Evolutionary conservation across 768 basidiomycete species (phyloP), one percentile per base, ranked within the genome.

Genomic region (Kwoniella dejecticola): DNA sequence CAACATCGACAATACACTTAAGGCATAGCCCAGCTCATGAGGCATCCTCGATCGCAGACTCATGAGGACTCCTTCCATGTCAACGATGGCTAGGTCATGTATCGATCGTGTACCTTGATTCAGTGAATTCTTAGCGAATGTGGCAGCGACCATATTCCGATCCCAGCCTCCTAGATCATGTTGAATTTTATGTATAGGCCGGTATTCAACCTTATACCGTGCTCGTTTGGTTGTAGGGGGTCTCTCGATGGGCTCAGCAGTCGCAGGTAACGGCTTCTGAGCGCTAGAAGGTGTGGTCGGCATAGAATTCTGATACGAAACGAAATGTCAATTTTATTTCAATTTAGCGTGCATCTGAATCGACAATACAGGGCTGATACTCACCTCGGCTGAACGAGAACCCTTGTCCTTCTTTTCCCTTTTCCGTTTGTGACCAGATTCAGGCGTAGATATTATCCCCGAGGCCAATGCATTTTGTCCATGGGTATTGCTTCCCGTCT

Each of bases 11-110:
- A 97, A 82, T 4, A 90, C 90, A 21, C 92, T 91, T 67, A 99
- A 80, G 4, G 89, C 91, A 75, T 93, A 98, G 3, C 92, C 88
- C 54, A 94, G 81, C 77, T 99, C 95, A 46, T 85, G 83, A 8
- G 87, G 83, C 41, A 97, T 80, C 33, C 94, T 83, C 33, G 90
- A 95, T 30, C 93, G 88, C 40, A 99, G 81, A 29, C 90, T 89
- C 88, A 99, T 87, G n/a, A 87, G 87, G 50, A 99, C 83, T n/a
- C 87, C 87, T 72, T 96, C 93, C 60, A 97, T 87, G 70, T 98
- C 94, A 50, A 95, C 85, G 7, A 82, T 83, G 21, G 91, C 92
- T 86, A 93, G 91, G 54, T 94, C 91, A 73, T 87, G 86, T 64
- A 90, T 83, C 52, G 88, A 85, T 59, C 89, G 84, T 70, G 88